Evolutionary conservation across 1,284 basidiomycete genomes (phyloP).

Genomic region (Wallemia mellicola): DNA sequence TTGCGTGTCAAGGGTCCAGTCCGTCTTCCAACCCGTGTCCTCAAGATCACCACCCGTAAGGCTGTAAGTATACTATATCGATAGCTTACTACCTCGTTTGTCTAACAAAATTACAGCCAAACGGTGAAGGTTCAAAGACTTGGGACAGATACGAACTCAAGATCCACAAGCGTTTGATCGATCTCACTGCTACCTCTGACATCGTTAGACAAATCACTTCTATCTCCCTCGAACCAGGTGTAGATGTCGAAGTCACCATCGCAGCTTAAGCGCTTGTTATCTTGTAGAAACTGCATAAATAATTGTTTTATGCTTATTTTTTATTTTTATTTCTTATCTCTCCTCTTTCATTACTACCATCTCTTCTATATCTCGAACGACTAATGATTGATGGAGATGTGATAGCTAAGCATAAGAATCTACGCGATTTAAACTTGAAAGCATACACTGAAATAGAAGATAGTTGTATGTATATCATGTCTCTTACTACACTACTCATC

Average conservation of each 20-base stretch:
- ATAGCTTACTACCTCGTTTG: slow-evolving; percentile 1
- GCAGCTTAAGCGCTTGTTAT: slow-evolving; percentile 22
- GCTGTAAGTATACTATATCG: slow-evolving; percentile 28
- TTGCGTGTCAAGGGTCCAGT: slow-evolving; percentile 98
- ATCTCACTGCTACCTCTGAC: slow-evolving; percentile 93
- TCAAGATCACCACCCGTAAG: slow-evolving; percentile 96
- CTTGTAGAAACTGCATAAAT: no score
- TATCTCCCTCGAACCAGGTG: slow-evolving; percentile 94
- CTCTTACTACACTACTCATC: not conserved
- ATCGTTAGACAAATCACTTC: slow-evolving; percentile 99
- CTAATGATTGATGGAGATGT: not conserved
- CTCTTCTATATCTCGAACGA: no score
- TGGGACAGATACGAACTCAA: slow-evolving; percentile 99
- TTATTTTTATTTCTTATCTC: no score
- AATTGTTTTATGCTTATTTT: not conserved
- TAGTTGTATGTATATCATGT: not conserved
- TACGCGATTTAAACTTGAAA: not conserved
- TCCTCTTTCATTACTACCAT: no score
- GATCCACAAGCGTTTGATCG: slow-evolving; percentile 98
- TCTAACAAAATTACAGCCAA: slow-evolving; percentile 29
- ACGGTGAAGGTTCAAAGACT: slow-evolving; percentile 99
- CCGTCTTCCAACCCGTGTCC: slow-evolving; percentile 90
- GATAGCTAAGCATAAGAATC: not conserved
- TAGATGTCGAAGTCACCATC: slow-evolving; percentile 98
- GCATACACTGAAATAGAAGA: not conserved